Conservation (phyloP, 2,329 filamentous ascomycete species). For the Talaromyces funiculosus region DNA sequence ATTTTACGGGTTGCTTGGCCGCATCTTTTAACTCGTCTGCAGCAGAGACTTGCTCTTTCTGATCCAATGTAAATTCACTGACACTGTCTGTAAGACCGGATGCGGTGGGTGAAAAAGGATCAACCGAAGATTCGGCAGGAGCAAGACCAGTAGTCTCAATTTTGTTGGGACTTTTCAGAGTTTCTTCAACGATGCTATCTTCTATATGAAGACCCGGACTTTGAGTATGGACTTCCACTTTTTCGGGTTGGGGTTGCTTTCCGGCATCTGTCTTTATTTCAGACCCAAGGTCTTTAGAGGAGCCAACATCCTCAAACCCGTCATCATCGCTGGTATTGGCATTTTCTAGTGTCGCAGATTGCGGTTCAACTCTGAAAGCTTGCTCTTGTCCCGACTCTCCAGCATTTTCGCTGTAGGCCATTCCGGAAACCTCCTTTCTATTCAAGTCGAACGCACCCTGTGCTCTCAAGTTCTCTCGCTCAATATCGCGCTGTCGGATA, state of each 20-base stretch:
- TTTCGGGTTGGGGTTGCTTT: conserved; percentile 1
- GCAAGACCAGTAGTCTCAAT: not conserved
- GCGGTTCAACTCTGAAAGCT: conserved; percentile 30
- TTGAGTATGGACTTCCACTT: conserved; percentile 29
- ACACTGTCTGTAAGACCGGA: conserved; percentile 52
- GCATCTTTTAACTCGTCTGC: conserved; percentile 14
- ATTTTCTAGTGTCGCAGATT: conserved; percentile 64
- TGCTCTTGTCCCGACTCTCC: conserved; percentile 40
- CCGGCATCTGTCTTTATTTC: conserved; percentile 15
- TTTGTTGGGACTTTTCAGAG: conserved; percentile 46
- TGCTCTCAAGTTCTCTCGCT: conserved; percentile 70
- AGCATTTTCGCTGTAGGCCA: conserved; percentile 52
- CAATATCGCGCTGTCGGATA: conserved; percentile 70
- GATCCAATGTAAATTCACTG: conserved; percentile 54
- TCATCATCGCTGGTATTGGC: conserved; percentile 82
- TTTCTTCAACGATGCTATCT: conserved; percentile 73
- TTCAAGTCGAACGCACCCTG: conserved; percentile 63
- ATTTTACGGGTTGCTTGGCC: conserved; percentile 4
- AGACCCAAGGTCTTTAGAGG: conserved; percentile 60
- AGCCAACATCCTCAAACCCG: conserved; percentile 82
- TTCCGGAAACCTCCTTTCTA: conserved; percentile 45
- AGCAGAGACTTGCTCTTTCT: conserved; percentile 47
- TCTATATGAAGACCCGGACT: conserved; percentile 49
- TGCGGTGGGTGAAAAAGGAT: conserved; percentile 46
- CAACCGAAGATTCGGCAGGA: conserved; percentile 10